Evolutionary conservation across 2,329 filamentous ascomycete species (phyloP), one percentile per base, ranked within the genome.

Genomic region (Colletotrichum theobromicola): DNA sequence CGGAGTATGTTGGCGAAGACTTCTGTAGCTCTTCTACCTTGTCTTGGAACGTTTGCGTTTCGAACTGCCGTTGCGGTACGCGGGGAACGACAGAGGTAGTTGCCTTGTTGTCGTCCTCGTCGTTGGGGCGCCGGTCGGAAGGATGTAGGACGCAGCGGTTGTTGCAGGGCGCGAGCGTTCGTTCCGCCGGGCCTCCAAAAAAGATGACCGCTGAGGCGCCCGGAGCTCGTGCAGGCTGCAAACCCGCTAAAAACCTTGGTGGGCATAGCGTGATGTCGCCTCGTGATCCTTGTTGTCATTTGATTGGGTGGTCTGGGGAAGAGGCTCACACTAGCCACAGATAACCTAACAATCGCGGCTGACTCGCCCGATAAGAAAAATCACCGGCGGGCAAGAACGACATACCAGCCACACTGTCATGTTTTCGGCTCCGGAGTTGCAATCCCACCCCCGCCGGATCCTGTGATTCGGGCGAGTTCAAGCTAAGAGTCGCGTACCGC

Each of bases 191-290:
- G 24, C 67, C 67, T 64, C 57, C 69, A 30, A 72, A 70, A 62
- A 70, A 75, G 46, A 63, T 67, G 64, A 60, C 65, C 73, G 70
- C 70, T 70, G 65, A 75, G 53, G 73, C 64, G 70, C 64, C 55
- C 60, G 64, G 70, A 74, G 73, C 70, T 75, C 70, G 73, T 75
- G 73, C 73, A 75, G 73, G 60, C 58, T 69, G 58, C 50, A 70
- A 70, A 61, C 50, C 73, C 73, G 28, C 73, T 74, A 74, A 74
- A 71, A 55, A 24, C 70, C 60, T 61, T 63, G 64, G 32, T 58
- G 72, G 64, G 50, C 21, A 67, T 74, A 77, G 74, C 75, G 75
- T 77, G 75, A 76, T 70, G 74, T 67, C 65, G 63, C 60, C 75
- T 74, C 60, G 74, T 77, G 75, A 77, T 75, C 60, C 37, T 16